Conservation (phyloP, 1,139 yeast genomes). For the Blastobotrys persicus region DNA sequence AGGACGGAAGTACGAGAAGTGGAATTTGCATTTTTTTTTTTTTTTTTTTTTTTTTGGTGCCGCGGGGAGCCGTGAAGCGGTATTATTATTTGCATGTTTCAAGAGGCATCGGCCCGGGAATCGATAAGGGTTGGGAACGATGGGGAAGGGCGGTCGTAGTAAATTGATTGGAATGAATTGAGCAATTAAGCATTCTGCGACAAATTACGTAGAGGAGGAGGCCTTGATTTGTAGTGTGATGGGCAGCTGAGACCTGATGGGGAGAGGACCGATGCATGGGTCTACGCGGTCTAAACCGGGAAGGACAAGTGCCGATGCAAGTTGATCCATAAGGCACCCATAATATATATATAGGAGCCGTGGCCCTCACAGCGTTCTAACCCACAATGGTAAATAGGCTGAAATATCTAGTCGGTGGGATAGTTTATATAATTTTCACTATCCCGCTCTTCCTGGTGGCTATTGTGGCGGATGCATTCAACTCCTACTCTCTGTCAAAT, state of each 20-base stretch:
- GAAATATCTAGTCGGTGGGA: constrained; percentile 7
- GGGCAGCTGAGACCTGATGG: not conserved
- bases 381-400: constrained; percentile 9
- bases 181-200: too few relatives aligned
- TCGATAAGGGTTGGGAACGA: too few relatives aligned
- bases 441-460: constrained; percentile 11
- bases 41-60: too few relatives aligned
- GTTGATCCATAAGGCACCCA: not conserved
- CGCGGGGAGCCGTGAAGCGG: not conserved
- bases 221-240: not conserved
- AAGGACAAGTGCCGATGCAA: not conserved
- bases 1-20: not conserved
- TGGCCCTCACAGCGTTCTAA: not conserved
- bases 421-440: constrained; percentile 8
- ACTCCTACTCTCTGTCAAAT: constrained; percentile 6
- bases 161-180: too few relatives aligned
- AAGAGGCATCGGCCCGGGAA: not conserved
- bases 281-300: not conserved
- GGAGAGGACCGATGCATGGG: not conserved
- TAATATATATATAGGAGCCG: not conserved
- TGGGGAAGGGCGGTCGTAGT: too few relatives aligned
- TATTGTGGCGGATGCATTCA: constrained; percentile 8
- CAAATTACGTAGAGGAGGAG: too few relatives aligned
- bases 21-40: too few relatives aligned
- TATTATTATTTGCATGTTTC: not conserved